These are phyloP conservation scores for Macrophomina phaseolina DNA, from an alignment of 2,329 filamentous ascomycete genomes.

Conservation along the genomic window DNA sequence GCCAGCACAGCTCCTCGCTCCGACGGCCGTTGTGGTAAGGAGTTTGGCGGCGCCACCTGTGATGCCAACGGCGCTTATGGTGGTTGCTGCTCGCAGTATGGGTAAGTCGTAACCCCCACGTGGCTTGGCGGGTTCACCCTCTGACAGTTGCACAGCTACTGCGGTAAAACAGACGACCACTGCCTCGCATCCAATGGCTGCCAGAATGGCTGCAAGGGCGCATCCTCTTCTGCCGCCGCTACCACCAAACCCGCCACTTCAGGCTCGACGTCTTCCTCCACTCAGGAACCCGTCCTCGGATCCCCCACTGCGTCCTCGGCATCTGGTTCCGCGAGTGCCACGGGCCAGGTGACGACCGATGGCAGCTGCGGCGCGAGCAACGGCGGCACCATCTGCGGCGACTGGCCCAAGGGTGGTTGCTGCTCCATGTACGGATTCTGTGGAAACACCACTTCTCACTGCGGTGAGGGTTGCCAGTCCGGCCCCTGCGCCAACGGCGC, in stretches of 20 bases:
- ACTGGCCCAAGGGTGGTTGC: conserved; percentile 60
- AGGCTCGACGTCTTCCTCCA: background rate
- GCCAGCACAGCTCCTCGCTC: conserved; percentile 29
- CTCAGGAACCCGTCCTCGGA: conserved; percentile 43
- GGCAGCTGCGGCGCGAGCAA: conserved; percentile 60
- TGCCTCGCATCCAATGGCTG: conserved; percentile 46
- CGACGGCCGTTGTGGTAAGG: conserved; percentile 38
- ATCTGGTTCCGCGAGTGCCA: conserved; percentile 29
- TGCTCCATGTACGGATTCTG: conserved; percentile 66
- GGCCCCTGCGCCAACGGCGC: conserved; percentile 56
- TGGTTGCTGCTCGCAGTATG: conserved; percentile 34
- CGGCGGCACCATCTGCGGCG: conserved; percentile 56
- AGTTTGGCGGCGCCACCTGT: conserved; percentile 36
- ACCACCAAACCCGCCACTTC: conserved; percentile 28
- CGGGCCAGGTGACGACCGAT: conserved; percentile 51
- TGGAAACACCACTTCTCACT: conserved; percentile 56
- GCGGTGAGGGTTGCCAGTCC: conserved; percentile 63
- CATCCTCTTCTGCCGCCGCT: conserved; percentile 27
- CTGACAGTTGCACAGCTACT: conserved; percentile 37
- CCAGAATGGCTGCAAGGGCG: conserved; percentile 47
- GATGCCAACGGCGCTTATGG: conserved; percentile 32
- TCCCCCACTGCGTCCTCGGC: conserved; percentile 35
- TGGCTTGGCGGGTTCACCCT: conserved; percentile 26
- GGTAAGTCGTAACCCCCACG: conserved; percentile 29
- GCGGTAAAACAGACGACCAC: conserved; percentile 44